These are phyloP conservation scores for Phytopythium oedochilum DNA, from an alignment of 352 stramenopile genomes.

Conservation along the genomic window DNA sequence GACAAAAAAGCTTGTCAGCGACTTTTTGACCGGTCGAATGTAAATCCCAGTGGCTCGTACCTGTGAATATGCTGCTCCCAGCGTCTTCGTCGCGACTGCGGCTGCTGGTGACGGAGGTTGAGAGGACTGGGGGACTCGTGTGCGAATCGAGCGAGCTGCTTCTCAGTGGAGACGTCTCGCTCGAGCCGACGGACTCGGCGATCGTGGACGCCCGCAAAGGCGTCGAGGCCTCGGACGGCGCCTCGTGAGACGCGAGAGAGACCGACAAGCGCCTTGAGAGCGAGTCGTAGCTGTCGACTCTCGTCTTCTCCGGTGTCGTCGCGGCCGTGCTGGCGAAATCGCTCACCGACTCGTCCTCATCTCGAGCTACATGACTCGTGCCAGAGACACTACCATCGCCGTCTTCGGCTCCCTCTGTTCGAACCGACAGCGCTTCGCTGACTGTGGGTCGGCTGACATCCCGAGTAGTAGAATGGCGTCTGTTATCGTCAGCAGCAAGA, in stretches of 20 bases:
- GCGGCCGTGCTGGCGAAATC: not conserved
- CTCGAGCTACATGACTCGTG: not conserved
- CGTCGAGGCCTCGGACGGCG: conserved; percentile 6
- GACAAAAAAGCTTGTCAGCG: not conserved
- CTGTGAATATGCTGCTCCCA: conserved; percentile 21
- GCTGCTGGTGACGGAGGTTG: conserved; percentile 1
- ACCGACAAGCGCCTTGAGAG: conserved; percentile 6
- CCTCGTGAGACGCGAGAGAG: conserved; percentile 7
- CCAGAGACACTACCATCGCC: not conserved
- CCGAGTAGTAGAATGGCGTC: not conserved
- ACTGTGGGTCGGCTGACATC: not conserved
- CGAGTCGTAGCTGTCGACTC: not conserved
- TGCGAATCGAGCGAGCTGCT: not conserved
- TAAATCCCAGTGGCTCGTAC: too few relatives aligned
- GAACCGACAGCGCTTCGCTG: not conserved
- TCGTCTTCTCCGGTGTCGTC: not conserved
- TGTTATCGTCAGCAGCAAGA: not conserved
- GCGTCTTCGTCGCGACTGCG: not conserved
- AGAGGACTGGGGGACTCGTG: conserved; percentile 2
- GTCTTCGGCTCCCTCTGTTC: not conserved
- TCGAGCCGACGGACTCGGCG: conserved; percentile 5
- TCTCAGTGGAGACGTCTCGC: conserved; percentile 6
- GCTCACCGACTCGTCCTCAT: not conserved
- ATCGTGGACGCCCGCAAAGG: not conserved
- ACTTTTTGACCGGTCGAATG: too few relatives aligned